Evolutionary conservation across 176 grass and related monocot genomes (phyloP).

Genomic region (Aegilops umbellulata): DNA sequence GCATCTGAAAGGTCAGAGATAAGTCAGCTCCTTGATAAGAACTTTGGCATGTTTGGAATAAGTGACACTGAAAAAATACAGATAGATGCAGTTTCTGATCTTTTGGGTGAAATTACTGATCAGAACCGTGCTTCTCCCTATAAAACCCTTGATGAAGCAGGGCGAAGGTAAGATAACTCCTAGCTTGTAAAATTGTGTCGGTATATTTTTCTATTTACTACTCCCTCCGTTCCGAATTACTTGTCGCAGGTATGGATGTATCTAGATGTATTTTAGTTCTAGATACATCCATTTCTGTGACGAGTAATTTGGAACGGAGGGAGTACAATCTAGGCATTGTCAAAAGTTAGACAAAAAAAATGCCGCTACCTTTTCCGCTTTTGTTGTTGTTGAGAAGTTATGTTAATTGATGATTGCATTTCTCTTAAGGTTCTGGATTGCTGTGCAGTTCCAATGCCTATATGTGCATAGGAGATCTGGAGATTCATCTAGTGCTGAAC

Average conservation of each 20-base stretch:
- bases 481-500: conserved; percentile 39
- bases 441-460: conserved; percentile 68
- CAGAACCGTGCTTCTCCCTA: conserved; percentile 65
- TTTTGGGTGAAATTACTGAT: conserved; percentile 81
- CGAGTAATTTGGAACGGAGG: no score
- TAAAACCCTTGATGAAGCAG: conserved; percentile 88
- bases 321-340: conserved; percentile 20
- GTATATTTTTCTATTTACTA: conserved; percentile 4
- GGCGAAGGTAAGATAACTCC: conserved; percentile 58
- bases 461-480: conserved; percentile 42
- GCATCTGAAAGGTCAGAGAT: conserved; percentile 51
- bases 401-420: conserved; percentile 48
- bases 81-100: conserved; percentile 79
- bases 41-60: conserved; percentile 38
- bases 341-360: background rate
- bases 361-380: conserved; percentile 5
- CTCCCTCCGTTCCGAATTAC: no score
- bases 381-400: background rate
- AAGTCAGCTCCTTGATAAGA: conserved; percentile 56
- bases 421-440: conserved; percentile 91
- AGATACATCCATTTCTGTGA: no score
- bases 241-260: no score
- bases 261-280: no score
- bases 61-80: conserved; percentile 60
- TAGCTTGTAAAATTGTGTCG: conserved; percentile 19